A percentile compares a stretch with the other conserved stretches of the same genome.
phyloP scores from a whole-genome alignment of 164 flowering plant species.

The Vitis riparia region DNA sequence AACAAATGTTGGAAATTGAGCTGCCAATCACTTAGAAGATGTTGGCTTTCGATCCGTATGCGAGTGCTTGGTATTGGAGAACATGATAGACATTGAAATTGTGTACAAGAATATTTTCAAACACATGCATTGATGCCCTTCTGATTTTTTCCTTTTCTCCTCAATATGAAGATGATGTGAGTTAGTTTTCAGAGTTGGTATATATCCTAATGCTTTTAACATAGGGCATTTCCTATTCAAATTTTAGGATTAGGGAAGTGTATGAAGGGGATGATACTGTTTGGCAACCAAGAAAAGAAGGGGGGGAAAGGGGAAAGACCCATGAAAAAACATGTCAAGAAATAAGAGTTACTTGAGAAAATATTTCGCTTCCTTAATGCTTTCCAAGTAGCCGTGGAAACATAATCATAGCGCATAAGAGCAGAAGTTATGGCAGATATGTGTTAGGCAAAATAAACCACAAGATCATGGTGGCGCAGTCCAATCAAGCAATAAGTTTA shows the following conservation, averaged over 20 bases:
- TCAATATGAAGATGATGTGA: no score
- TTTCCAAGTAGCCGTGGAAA: not conserved
- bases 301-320: no score
- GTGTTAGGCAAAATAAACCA: slow-evolving; percentile 2
- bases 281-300: no score
- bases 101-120: not conserved
- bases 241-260: no score
- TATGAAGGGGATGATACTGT: no score
- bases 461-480: not conserved
- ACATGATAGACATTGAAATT: slow-evolving; percentile 6
- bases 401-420: slow-evolving; percentile 5
- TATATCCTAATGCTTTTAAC: no score
- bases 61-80: slow-evolving; percentile 1
- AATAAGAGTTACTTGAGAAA: not conserved
- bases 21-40: slow-evolving; percentile 12
- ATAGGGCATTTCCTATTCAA: no score
- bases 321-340: no score
- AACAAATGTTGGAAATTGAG: slow-evolving; percentile 9
- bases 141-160: not conserved
- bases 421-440: slow-evolving; percentile 3
- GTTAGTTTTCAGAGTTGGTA: no score
- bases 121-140: not conserved
- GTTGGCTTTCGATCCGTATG: slow-evolving; percentile 5
- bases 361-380: not conserved
- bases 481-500: not conserved